Evolutionary conservation across 2,329 filamentous ascomycete species (phyloP).

Genomic region (Zymoseptoria passerinii): DNA sequence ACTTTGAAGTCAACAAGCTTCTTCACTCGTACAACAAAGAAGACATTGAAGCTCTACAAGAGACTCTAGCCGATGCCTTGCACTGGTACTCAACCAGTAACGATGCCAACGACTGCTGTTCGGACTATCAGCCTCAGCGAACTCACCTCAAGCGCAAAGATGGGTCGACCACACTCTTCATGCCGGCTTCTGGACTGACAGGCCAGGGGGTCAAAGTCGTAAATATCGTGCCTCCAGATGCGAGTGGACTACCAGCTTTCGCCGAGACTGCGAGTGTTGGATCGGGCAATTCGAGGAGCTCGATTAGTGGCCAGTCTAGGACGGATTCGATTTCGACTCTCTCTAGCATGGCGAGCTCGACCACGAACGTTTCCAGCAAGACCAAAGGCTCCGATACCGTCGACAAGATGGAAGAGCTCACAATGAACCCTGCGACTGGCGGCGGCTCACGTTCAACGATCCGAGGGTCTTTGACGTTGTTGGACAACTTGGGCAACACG

Average conservation of each 20-base stretch:
- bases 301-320: constrained; percentile 21
- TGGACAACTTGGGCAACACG: constrained; percentile 50
- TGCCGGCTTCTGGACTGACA: constrained; percentile 55
- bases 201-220: constrained; percentile 59
- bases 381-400: constrained; percentile 19
- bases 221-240: constrained; percentile 40
- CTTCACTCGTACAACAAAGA: constrained; percentile 49
- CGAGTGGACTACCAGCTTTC: constrained; percentile 17
- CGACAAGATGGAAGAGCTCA: constrained; percentile 17
- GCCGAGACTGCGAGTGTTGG: constrained; percentile 19
- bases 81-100: constrained; percentile 58
- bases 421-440: constrained; percentile 15
- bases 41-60: constrained; percentile 50
- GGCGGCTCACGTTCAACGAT: constrained; percentile 36
- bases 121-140: constrained; percentile 53
- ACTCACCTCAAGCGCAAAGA: constrained; percentile 53
- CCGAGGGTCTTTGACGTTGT: constrained; percentile 51
- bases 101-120: constrained; percentile 49
- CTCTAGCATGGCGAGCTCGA: constrained; percentile 12
- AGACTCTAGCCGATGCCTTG: constrained; percentile 51
- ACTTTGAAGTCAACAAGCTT: constrained; percentile 47
- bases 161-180: constrained; percentile 57
- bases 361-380: constrained; percentile 8
- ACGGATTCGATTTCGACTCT: constrained; percentile 24
- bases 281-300: constrained; percentile 21